Evolutionary conservation across 257 asterid species (phyloP), one percentile per base, ranked within the genome.

Genomic region (Penstemon eatonii): DNA sequence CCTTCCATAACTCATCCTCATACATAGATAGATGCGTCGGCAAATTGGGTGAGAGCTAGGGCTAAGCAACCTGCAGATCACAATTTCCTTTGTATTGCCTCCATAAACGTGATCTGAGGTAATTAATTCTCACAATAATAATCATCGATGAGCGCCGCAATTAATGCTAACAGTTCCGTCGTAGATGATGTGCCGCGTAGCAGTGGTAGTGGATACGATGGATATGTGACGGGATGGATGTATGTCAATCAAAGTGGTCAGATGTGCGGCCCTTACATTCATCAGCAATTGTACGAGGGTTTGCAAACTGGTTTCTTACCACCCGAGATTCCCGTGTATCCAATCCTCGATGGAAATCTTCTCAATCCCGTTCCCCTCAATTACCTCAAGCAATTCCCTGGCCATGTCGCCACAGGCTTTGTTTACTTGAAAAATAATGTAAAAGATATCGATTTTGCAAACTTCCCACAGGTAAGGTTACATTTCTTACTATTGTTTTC

Each of bases 191-290:
- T 25, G 33, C 33, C 33, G 33, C 33, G 1, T 25, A 25, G 33
- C 33, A 25, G 33, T 11, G 38, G 43, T 19, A 58, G 45, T n/a
- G 15, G 42, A 38, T 33, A 38, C 43, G 42, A 57, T 38, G 61
- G 72, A 11, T 75, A 70, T 68, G 97, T 83, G 56, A 80, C 83
- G 54, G 99, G 96, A 61, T 93, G 99, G 99, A 93, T 84, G 97
- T 93, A 93, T 75, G 77, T 88, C 60, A 93, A 93, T 79, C 88
- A 93, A 71, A 78, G 46, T 49, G 92, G 95, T 46, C 89, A 85
- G 79, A 88, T 93, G 95, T 90, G 96, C 56, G 99, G 99, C 52
- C 99, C 99, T 25, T 93, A 93, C 76, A 88, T 91, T 56, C 87
- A 88, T 68, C 87, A 88, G 61, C 99, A 90, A 68, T 68, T 93